Evolutionary conservation across 345 rosid genomes (phyloP).

Genomic region (Dovyalis caffra): DNA sequence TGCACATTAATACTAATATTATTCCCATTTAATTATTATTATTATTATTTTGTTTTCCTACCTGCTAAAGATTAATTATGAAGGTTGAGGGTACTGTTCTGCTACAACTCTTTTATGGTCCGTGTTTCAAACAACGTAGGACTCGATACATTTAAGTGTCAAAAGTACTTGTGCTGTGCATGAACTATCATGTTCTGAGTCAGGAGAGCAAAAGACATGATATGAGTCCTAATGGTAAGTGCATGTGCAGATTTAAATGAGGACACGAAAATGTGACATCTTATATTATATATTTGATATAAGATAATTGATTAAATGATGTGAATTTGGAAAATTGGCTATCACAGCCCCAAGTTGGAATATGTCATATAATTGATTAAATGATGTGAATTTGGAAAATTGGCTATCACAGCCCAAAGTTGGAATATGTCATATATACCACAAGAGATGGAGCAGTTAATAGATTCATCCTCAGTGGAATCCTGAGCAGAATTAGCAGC

Average conservation of each 20-base stretch:
- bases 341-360: neutral
- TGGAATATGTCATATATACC: constrained; percentile 42
- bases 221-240: neutral
- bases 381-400: neutral
- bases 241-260: neutral
- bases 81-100: neutral
- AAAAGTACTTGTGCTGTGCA: neutral
- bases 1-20: neutral
- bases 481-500: constrained; percentile 48
- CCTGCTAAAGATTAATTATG: neutral
- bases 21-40: neutral
- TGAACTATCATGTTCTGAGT: neutral
- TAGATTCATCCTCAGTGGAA: constrained; percentile 67
- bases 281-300: neutral
- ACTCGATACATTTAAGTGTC: neutral
- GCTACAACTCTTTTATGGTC: neutral
- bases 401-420: neutral
- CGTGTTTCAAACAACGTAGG: neutral
- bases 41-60: neutral
- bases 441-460: constrained; percentile 70
- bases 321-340: neutral
- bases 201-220: neutral
- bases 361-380: neutral
- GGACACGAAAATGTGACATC: constrained; percentile 8
- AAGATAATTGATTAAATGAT: neutral